Conservation (phyloP, 169 alveolate species). For the Cryptosporidium viatorum region DNA sequence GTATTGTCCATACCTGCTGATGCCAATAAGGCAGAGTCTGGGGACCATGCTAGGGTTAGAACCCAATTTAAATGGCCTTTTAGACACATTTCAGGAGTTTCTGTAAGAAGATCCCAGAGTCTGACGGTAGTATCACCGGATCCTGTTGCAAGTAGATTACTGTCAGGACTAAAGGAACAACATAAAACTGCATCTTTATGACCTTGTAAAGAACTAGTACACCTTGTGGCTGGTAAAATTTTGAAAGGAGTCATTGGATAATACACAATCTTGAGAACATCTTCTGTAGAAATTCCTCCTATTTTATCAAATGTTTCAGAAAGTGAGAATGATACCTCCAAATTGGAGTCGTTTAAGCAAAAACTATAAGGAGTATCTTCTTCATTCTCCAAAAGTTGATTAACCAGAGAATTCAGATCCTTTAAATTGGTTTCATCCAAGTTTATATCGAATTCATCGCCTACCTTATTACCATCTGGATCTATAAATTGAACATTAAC, state of each 20-base stretch:
- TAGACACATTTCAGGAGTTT: conserved; percentile 90
- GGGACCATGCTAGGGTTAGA: conserved; percentile 91
- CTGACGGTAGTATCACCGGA: conserved; percentile 94
- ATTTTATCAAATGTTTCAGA: conserved; percentile 37
- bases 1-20: conserved; percentile 93
- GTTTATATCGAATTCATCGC: conserved; percentile 61
- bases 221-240: conserved; percentile 90
- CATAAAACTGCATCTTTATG: conserved; percentile 91
- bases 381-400: conserved; percentile 54
- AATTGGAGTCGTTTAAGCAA: conserved; percentile 49
- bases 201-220: conserved; percentile 91
- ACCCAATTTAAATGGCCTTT: conserved; percentile 96
- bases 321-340: conserved; percentile 40
- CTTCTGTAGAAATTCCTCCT: conserved; percentile 81
- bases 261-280: conserved; percentile 83
- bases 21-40: conserved; percentile 91
- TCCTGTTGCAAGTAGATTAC: conserved; percentile 92
- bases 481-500: conserved; percentile 72
- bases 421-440: conserved; percentile 29
- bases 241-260: conserved; percentile 86
- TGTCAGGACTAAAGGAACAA: conserved; percentile 91
- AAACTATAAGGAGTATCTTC: conserved; percentile 73
- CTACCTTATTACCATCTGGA: conserved; percentile 72
- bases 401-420: conserved; percentile 38
- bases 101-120: conserved; percentile 94